Percentiles rank a stretch among this genome's conserved stretches.
phyloP scores from a whole-genome alignment of 1,284 basidiomycete species.

The Peniophora sp. region DNA sequence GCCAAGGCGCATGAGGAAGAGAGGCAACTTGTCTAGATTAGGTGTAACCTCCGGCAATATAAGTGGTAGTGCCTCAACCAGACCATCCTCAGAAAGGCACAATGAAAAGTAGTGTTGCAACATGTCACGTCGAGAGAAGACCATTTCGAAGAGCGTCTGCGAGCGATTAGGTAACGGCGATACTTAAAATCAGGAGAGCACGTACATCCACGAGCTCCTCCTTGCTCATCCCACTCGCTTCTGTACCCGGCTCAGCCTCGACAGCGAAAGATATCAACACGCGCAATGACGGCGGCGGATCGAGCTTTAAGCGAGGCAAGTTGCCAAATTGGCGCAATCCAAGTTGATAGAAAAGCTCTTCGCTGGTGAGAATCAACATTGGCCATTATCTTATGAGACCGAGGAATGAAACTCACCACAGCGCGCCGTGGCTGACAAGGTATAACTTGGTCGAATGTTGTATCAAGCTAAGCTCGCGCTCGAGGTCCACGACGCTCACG shows the following conservation, averaged over 20 bases:
- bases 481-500: conserved; percentile 85
- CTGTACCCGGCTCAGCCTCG: conserved; percentile 57
- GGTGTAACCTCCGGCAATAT: conserved; percentile 82
- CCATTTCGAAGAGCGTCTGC: conserved; percentile 53
- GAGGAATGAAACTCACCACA: conserved; percentile 54
- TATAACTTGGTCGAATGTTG: conserved; percentile 89
- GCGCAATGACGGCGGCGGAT: conserved; percentile 73
- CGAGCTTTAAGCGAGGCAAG: conserved; percentile 66
- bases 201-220: conserved; percentile 66
- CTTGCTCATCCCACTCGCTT: conserved; percentile 41
- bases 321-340: conserved; percentile 89
- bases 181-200: conserved; percentile 3
- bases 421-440: conserved; percentile 77
- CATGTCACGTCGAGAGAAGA: conserved; percentile 72
- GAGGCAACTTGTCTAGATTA: conserved; percentile 79
- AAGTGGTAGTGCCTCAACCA: conserved; percentile 71
- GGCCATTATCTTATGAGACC: background rate
- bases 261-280: conserved; percentile 76
- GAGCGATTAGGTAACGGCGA: background rate
- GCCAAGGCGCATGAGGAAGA: conserved; percentile 80
- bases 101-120: conserved; percentile 90
- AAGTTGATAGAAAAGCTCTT: conserved; percentile 95
- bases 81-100: conserved; percentile 54
- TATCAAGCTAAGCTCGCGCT: conserved; percentile 70
- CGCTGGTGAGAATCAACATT: conserved; percentile 36